Evolutionary conservation across 169 alveolate genomes (phyloP).

Genomic region (Theileria annulata): DNA sequence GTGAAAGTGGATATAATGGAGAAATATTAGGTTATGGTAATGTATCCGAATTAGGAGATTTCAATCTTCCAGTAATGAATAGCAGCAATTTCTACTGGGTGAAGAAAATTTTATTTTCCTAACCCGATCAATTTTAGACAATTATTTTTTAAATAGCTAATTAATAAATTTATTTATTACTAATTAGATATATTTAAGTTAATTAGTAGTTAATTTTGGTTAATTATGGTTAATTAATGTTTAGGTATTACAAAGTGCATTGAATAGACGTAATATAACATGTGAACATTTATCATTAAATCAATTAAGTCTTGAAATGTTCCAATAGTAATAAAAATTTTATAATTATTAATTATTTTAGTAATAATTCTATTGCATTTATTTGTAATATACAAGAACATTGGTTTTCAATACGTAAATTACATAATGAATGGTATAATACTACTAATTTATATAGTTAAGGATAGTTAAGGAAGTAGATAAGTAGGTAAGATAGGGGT

Average conservation of each 20-base stretch:
- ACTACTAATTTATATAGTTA: no score
- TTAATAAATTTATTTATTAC: no score
- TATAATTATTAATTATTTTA: background rate
- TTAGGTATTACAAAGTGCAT: conserved; percentile 54
- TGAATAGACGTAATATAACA: conserved; percentile 25
- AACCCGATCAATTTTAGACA: no score
- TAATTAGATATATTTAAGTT: no score
- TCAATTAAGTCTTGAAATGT: conserved; percentile 46
- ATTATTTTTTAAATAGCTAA: no score
- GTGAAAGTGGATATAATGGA: conserved; percentile 4
- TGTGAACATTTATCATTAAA: conserved; percentile 43
- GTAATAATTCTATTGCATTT: conserved; percentile 34
- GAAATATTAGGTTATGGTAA: conserved; percentile 30
- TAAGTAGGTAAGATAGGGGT: no score
- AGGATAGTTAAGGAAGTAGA: no score
- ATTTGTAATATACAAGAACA: conserved; percentile 47
- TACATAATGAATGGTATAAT: conserved; percentile 28
- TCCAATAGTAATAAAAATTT: conserved; percentile 20
- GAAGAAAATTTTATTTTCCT: background rate
- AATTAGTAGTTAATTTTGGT: no score
- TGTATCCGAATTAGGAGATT: conserved; percentile 55
- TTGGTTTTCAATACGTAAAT: conserved; percentile 59
- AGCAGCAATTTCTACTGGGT: background rate
- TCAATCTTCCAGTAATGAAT: conserved; percentile 46
- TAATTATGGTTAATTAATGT: no score